Evolutionary conservation across 179 eudicot species (phyloP).

Genomic region (Actinidia arguta): DNA sequence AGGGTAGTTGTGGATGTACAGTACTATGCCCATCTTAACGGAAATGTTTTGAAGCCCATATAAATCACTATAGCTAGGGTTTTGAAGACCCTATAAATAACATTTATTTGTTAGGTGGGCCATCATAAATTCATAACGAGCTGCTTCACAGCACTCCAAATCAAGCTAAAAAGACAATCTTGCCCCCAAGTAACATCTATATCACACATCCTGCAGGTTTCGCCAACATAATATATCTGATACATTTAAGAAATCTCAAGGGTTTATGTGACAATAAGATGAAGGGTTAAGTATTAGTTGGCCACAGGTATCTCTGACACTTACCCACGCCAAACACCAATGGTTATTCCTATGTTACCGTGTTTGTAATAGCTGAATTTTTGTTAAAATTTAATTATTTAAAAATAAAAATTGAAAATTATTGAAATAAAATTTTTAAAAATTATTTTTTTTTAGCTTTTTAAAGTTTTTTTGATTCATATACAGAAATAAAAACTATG

Average conservation of each 20-base stretch:
- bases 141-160: background rate
- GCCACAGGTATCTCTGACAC: too few relatives aligned
- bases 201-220: too few relatives aligned
- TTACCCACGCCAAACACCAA: too few relatives aligned
- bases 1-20: background rate
- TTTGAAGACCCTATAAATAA: background rate
- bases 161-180: background rate
- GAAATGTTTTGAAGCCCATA: background rate
- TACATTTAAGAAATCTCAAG: background rate
- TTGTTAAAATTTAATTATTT: too few relatives aligned
- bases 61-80: background rate
- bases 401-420: too few relatives aligned
- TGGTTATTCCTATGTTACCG: too few relatives aligned
- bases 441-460: too few relatives aligned
- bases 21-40: background rate
- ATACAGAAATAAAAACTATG: too few relatives aligned
- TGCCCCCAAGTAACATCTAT: background rate
- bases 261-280: background rate
- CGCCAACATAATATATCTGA: too few relatives aligned
- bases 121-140: background rate
- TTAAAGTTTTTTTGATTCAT: too few relatives aligned
- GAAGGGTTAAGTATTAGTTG: background rate
- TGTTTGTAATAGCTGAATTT: too few relatives aligned
- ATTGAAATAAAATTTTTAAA: too few relatives aligned
- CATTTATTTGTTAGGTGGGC: constrained; percentile 7